A percentile compares a stretch with the other conserved stretches of the same genome.
Evolutionary conservation across 306 rosid genomes (phyloP).

Genomic region (Acmispon strigosus): DNA sequence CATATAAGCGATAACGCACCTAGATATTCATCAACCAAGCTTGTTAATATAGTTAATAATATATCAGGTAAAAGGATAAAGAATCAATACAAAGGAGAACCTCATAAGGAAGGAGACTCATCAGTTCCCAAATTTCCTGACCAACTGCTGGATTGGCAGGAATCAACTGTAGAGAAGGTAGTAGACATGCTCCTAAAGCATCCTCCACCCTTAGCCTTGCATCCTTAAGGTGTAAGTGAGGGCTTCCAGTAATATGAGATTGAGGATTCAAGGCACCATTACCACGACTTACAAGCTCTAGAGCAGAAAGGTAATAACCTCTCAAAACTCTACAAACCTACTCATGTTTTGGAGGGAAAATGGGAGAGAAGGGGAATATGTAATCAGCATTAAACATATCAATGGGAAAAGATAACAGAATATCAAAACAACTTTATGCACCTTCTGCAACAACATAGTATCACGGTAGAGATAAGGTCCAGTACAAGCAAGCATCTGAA

Average conservation of each 20-base stretch:
- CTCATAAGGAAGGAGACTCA: constrained; percentile 98
- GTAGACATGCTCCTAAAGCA: constrained; percentile 82
- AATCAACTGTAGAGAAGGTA: constrained; percentile 87
- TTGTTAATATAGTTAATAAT: constrained; percentile 21
- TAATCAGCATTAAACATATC: constrained; percentile 11
- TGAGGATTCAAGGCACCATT: constrained; percentile 32
- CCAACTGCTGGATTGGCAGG: constrained; percentile 99
- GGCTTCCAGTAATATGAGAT: constrained; percentile 28
- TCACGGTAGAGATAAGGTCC: constrained; percentile 94
- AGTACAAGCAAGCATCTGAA: constrained; percentile 84
- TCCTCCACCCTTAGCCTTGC: constrained; percentile 87
- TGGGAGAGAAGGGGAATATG: not conserved
- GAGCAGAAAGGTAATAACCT: constrained; percentile 75
- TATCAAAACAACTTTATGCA: constrained; percentile 18
- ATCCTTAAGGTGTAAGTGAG: constrained; percentile 64
- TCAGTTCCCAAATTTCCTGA: constrained; percentile 94
- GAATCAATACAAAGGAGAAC: constrained; percentile 33
- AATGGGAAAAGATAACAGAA: constrained; percentile 3
- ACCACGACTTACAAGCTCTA: constrained; percentile 44
- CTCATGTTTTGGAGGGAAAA: constrained; percentile 5
- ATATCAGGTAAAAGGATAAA: constrained; percentile 12
- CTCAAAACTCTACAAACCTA: constrained; percentile 88
- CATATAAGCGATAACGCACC: constrained; percentile 94
- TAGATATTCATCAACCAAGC: constrained; percentile 38
- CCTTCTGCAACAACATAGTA: constrained; percentile 89